A percentile compares a stretch with the other conserved stretches of the same genome.
Evolutionary conservation across 495 filamentous ascomycete genomes (phyloP).

Genomic region (Aspergillus conjunctus): DNA sequence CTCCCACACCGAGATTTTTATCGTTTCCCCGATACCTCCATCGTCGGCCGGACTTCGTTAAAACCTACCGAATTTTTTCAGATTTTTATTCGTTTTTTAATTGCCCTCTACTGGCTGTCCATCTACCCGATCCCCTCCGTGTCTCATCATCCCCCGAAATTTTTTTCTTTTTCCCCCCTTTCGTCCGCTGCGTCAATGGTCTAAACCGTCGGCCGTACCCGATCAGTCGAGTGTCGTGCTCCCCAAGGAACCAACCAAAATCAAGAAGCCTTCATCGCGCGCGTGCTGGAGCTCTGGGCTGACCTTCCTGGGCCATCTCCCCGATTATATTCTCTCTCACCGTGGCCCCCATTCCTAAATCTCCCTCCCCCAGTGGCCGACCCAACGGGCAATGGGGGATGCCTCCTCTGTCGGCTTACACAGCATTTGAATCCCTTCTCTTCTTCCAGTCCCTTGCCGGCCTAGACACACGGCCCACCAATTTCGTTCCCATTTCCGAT

Average conservation of each 20-base stretch:
- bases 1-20: conserved; percentile 9
- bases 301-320: conserved; percentile 20
- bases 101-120: neutral
- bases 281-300: neutral
- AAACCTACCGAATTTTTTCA: conserved; percentile 14
- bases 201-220: conserved; percentile 18
- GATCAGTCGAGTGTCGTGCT: conserved; percentile 7
- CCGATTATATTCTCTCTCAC: conserved; percentile 29
- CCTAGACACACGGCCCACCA: conserved; percentile 62
- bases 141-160: conserved; percentile 7
- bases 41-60: neutral
- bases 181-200: conserved; percentile 27
- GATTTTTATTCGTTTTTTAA: conserved; percentile 4
- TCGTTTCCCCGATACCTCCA: conserved; percentile 2
- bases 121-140: conserved; percentile 7
- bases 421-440: conserved; percentile 83
- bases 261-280: neutral
- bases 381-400: conserved; percentile 52
- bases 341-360: conserved; percentile 48
- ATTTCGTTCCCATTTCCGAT: conserved; percentile 74
- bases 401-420: conserved; percentile 67
- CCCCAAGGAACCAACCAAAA: conserved; percentile 10
- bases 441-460: conserved; percentile 82
- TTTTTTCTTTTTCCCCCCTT: conserved; percentile 13
- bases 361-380: conserved; percentile 45